Base-by-base conservation (phyloP, 208 protist species). In the Phytomonas francai region DNA sequence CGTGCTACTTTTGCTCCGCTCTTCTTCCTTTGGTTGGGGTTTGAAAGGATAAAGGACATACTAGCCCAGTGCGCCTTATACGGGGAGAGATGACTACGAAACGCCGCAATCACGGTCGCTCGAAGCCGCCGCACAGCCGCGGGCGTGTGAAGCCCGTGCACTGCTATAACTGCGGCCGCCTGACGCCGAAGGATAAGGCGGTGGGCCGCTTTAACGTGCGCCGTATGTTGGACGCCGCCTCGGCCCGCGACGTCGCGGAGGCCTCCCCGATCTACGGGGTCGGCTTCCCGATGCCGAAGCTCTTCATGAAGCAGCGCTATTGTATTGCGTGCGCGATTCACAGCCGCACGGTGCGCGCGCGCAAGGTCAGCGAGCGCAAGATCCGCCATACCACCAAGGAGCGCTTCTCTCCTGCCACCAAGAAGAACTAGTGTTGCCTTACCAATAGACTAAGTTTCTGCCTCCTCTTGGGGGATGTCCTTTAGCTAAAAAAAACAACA, bases 271-370 rank as follows among this genome's bases (percentile, higher is more conserved):
- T 98, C 68, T 96, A 97, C 76, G 85, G 97, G 31, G 79, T 85
- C 76, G 89, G 83, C 70, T 97, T 93, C 82, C 81, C 82, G 67
- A 93, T 99, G 75, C 98, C 98, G 67, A 99, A 99, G 96, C 84
- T 99, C 63, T 99, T 99, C 95, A 89, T 98, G 81, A 99, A 99
- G 95, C 85, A 98, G 81, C 93, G 98, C 84, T 99, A 99, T 94
- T 99, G 98, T 92, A 97, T 99, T 68, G 98, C 98, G 29, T 99
- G 98, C 92, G 98, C 98, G 70, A 98, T 99, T 78, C 98, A 99
- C 96, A 95, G 94, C 80, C 96, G 97, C 73, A 93, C 98, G 33
- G 98, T 99, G 59, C 97, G 92, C 67, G 89, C 85, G 62, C 89
- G 92, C 81, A 79, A 85, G 25, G 87, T 92, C 64, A 74, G 71